Evolutionary conservation across 176 grass and related monocot genomes (phyloP), one percentile per base, ranked within the genome.

Genomic region (Dactylis glomerata): DNA sequence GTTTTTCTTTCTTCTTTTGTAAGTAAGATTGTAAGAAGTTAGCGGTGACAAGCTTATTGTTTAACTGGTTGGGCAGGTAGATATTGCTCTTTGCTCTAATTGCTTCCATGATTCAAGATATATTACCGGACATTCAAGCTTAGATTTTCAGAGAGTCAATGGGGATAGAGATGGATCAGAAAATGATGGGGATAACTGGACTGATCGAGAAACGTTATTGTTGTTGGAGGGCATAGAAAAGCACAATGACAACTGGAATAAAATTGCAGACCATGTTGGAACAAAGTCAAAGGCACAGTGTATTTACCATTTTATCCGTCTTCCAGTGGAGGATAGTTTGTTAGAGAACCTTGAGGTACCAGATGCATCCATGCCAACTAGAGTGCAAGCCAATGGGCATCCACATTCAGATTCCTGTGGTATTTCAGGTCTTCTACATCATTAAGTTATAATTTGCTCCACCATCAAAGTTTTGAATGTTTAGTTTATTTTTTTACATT

Each of bases 211-310:
- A 91, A 98, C 93, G 0, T 86, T 98, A 31, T 87, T 98, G 51
- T 77, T 98, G 72, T 92, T 98, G 82, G 96, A 98, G 78, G 93
- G 87, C 52, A 90, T 95, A 86, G 96, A 95, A 54, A 98, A 98
- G 80, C 87, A 89, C 81, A 92, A 89, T 59, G 89, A 95, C 52
- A 92, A 88, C 73, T 98, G 96, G 96, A 93, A 88, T 83, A 84
- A 86, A 84, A 93, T 98, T 85, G 96, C 96, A 77, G 87, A 93
- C 64, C 93, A 98, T 83, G 91, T 98, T 61, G 83, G 83, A 63
- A 87, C 91, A 72, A 95, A 98, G 77, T 92, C 96, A 77, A 98
- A 95, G 73, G 96, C 93, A 68, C 96, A 98, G 68, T 98, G 96
- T 81, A 98, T 95, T 85, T 87, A 94, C 68, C 96, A 98, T 90